Conservation (phyloP, 2,329 filamentous ascomycete species). For the Epichloe brachyelytri region DNA sequence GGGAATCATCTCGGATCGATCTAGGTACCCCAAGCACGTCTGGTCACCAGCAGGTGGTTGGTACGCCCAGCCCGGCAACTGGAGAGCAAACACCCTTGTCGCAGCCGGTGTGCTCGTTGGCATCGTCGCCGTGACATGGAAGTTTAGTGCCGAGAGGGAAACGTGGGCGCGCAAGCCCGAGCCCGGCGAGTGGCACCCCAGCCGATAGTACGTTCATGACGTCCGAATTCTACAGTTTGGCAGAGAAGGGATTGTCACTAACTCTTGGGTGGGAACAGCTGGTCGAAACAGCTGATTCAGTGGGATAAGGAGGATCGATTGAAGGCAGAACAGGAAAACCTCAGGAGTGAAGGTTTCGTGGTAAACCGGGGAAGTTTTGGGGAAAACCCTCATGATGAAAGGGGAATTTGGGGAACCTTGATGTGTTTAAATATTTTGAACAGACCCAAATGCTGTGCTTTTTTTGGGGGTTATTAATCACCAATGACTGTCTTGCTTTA, state of each 20-base stretch:
- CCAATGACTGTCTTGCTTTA: not conserved
- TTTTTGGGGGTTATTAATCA: not conserved
- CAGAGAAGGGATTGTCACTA: not conserved
- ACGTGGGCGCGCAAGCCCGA: conserved; percentile 63
- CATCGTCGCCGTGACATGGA: conserved; percentile 56
- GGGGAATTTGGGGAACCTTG: not conserved
- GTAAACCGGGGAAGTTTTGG: not conserved
- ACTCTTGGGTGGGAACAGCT: conserved; percentile 18
- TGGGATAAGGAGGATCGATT: conserved; percentile 30
- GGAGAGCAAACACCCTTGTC: conserved; percentile 81
- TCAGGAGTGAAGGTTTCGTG: conserved; percentile 12
- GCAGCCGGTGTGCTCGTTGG: conserved; percentile 56
- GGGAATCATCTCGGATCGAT: not conserved
- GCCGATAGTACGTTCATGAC: conserved; percentile 55
- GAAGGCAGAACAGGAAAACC: conserved; percentile 19
- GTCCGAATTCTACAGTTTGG: not conserved
- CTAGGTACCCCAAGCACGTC: conserved; percentile 93
- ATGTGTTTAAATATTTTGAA: conserved; percentile 8
- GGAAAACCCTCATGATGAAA: not conserved
- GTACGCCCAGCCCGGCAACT: conserved; percentile 92
- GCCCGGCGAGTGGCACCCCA: conserved; percentile 66
- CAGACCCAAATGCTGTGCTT: not conserved
- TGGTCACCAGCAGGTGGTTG: conserved; percentile 98
- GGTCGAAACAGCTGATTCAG: conserved; percentile 32
- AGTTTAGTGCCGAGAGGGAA: conserved; percentile 61